Percentiles rank a stretch among this genome's conserved stretches.
Evolutionary conservation across 495 filamentous ascomycete species (phyloP).

Genomic region (Usnea hakonensis): DNA sequence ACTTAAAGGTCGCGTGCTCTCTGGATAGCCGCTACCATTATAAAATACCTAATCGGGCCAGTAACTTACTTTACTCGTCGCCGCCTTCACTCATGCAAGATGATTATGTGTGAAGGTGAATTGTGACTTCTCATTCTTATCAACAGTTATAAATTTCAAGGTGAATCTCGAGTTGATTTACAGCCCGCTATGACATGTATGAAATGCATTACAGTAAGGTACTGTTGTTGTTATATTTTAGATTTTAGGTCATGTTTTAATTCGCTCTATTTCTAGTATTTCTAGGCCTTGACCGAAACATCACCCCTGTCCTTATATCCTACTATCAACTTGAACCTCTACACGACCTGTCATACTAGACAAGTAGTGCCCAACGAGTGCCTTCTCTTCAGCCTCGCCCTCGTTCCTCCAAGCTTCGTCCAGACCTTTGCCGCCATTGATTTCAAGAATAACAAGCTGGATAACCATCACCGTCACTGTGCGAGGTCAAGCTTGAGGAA

Average conservation of each 20-base stretch:
- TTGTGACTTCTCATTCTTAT: neutral
- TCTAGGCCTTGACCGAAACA: neutral
- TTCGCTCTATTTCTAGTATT: neutral
- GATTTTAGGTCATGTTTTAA: too few relatives aligned
- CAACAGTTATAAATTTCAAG: neutral
- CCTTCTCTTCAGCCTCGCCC: neutral
- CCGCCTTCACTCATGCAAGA: neutral
- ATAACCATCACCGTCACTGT: constrained; percentile 5
- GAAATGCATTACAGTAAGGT: neutral
- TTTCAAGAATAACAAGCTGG: constrained; percentile 15
- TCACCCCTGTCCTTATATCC: neutral
- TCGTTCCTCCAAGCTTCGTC: neutral
- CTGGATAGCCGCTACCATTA: neutral
- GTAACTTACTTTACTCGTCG: neutral
- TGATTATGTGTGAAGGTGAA: too few relatives aligned
- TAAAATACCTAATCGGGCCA: neutral
- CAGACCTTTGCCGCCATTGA: neutral
- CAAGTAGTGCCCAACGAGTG: neutral
- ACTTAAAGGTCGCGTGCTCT: neutral
- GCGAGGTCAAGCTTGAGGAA: constrained; percentile 13
- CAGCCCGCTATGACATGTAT: neutral
- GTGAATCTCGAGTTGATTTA: neutral
- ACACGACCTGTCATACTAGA: neutral
- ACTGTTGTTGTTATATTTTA: too few relatives aligned
- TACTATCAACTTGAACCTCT: neutral